A percentile compares a stretch with the other conserved stretches of the same genome.
Conservation (phyloP, 2,329 filamentous ascomycete species). For the Aureobasidium sp. region DNA sequence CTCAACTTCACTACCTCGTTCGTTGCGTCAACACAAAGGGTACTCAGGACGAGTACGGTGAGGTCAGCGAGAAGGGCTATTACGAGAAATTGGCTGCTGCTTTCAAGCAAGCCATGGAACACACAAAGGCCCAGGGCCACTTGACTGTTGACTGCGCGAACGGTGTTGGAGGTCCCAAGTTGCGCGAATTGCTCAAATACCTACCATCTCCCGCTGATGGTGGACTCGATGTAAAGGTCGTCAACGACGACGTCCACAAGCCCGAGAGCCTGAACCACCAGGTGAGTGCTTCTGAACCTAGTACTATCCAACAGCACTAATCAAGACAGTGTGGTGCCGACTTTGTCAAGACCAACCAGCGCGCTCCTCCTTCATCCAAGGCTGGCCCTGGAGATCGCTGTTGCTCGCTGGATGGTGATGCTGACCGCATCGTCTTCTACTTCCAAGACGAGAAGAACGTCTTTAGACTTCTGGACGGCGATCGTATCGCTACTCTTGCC, state of each 20-base stretch:
- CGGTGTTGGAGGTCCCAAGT: slow-evolving; percentile 87
- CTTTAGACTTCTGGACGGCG: slow-evolving; percentile 90
- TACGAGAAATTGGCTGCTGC: slow-evolving; percentile 85
- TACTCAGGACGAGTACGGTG: slow-evolving; percentile 78
- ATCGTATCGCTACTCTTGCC: slow-evolving; percentile 90
- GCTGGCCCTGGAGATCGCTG: slow-evolving; percentile 67
- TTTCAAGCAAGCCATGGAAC: slow-evolving; percentile 74
- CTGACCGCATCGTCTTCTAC: slow-evolving; percentile 93
- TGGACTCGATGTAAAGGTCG: slow-evolving; percentile 70
- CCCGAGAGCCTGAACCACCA: slow-evolving; percentile 84
- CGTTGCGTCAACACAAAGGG: slow-evolving; percentile 90
- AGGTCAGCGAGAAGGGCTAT: slow-evolving; percentile 83
- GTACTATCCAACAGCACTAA: neutral
- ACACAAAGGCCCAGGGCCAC: slow-evolving; percentile 62
- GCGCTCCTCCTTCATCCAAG: slow-evolving; percentile 75
- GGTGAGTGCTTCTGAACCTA: slow-evolving; percentile 42
- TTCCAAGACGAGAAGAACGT: slow-evolving; percentile 73
- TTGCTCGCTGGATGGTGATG: slow-evolving; percentile 90
- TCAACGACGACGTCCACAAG: slow-evolving; percentile 88
- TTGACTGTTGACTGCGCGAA: slow-evolving; percentile 93
- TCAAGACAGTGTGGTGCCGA: slow-evolving; percentile 73
- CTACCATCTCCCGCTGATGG: slow-evolving; percentile 60
- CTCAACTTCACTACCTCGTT: slow-evolving; percentile 95
- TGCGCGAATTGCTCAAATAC: slow-evolving; percentile 76
- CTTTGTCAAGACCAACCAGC: slow-evolving; percentile 94